A percentile compares a stretch with the other conserved stretches of the same genome.
Conservation (phyloP, 179 eudicot species). For the Amaranthus tricolor region DNA sequence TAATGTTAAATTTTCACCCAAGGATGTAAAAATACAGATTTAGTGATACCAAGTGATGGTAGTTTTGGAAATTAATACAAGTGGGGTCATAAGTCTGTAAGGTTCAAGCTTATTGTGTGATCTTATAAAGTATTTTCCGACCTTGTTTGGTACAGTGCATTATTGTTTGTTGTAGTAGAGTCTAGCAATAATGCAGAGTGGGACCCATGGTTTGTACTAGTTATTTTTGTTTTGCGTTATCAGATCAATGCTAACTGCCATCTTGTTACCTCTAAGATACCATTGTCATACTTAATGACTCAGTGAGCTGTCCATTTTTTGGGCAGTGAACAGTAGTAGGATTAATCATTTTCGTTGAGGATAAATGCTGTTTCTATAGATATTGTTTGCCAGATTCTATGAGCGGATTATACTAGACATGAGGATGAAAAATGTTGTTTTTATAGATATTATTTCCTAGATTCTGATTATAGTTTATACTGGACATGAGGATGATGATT, state of each 20-base stretch:
- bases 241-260: slow-evolving; percentile 22
- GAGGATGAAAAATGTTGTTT: too few relatives aligned
- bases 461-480: too few relatives aligned
- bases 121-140: slow-evolving; percentile 19
- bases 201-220: slow-evolving; percentile 27
- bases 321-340: slow-evolving; percentile 1
- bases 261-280: slow-evolving; percentile 20
- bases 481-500: too few relatives aligned
- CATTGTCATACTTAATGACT: not conserved
- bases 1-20: slow-evolving; percentile 18
- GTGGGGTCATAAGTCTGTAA: slow-evolving; percentile 27
- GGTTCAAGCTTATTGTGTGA: slow-evolving; percentile 33
- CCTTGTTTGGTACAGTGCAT: slow-evolving; percentile 17
- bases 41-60: slow-evolving; percentile 23
- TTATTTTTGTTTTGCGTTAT: slow-evolving; percentile 20
- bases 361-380: too few relatives aligned
- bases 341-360: slow-evolving; percentile 1
- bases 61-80: slow-evolving; percentile 20
- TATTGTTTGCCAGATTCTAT: too few relatives aligned
- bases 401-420: too few relatives aligned
- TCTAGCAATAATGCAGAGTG: slow-evolving; percentile 33
- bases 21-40: slow-evolving; percentile 17
- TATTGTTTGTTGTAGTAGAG: slow-evolving; percentile 10
- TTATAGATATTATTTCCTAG: too few relatives aligned
- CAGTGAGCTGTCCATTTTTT: not conserved